Conservation (phyloP, 129 eudicot genomes). For the Escallonia rubra region DNA sequence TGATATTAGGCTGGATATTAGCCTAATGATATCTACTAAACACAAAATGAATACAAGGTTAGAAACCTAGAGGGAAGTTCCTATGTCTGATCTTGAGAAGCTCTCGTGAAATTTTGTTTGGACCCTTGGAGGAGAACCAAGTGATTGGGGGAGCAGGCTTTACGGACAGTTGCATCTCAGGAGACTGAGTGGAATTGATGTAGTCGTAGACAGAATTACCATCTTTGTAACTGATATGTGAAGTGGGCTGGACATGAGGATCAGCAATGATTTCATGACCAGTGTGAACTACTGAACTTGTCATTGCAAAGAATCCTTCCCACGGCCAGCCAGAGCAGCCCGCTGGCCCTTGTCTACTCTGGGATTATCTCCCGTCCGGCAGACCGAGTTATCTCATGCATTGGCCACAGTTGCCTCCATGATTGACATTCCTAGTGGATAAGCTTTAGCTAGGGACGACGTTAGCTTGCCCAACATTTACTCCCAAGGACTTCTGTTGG, state of each 20-base stretch:
- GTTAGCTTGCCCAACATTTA: no score
- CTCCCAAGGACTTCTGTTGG: no score
- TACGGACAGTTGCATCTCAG: neutral
- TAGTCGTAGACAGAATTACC: slow-evolving; percentile 19
- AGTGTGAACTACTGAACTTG: neutral
- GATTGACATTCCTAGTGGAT: no score
- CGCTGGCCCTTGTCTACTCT: slow-evolving; percentile 7
- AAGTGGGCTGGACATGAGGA: slow-evolving; percentile 22
- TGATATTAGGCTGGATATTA: slow-evolving; percentile 26
- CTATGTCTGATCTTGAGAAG: slow-evolving; percentile 23
- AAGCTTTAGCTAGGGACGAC: no score
- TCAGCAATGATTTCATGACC: slow-evolving; percentile 11
- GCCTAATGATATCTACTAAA: neutral
- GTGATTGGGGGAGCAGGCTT: slow-evolving; percentile 36
- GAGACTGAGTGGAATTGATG: slow-evolving; percentile 24
- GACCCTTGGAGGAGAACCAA: slow-evolving; percentile 28
- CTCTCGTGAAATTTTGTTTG: slow-evolving; percentile 24
- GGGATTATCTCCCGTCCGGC: slow-evolving; percentile 14
- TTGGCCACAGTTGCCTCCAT: no score
- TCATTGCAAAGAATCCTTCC: slow-evolving; percentile 27
- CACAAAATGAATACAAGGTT: neutral
- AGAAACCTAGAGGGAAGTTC: neutral
- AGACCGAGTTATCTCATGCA: slow-evolving; percentile 21
- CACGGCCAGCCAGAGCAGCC: slow-evolving; percentile 20
- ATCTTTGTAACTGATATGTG: slow-evolving; percentile 25